Conservation (phyloP, 2,329 filamentous ascomycete species). For the Cladosporium colombiae region DNA sequence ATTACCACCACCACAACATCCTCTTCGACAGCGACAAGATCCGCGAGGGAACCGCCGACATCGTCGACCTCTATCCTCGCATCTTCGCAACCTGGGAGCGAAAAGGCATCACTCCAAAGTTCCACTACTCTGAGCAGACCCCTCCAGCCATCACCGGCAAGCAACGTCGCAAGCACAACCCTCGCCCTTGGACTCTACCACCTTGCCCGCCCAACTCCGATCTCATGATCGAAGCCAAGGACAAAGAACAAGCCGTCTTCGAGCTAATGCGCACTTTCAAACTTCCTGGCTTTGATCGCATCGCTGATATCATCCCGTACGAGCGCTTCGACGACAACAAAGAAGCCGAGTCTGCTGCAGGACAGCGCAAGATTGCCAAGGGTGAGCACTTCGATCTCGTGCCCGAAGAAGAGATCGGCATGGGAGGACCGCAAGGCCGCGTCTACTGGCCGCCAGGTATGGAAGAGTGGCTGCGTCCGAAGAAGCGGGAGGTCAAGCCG, state of each 20-base stretch:
- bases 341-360: conserved; percentile 32
- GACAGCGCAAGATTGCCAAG: conserved; percentile 20
- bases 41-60: conserved; percentile 82
- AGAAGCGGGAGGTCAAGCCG: conserved; percentile 67
- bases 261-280: conserved; percentile 88
- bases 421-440: conserved; percentile 79
- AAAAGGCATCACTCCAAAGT: conserved; percentile 87
- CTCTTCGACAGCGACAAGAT: conserved; percentile 72
- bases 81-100: conserved; percentile 82
- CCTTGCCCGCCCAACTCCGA: conserved; percentile 84
- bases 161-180: conserved; percentile 81
- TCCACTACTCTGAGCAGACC: conserved; percentile 90
- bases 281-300: conserved; percentile 73
- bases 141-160: conserved; percentile 73
- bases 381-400: conserved; percentile 43
- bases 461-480: conserved; percentile 85
- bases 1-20: conserved; percentile 96
- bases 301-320: conserved; percentile 77
- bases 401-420: conserved; percentile 70
- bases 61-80: conserved; percentile 70
- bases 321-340: conserved; percentile 75
- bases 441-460: conserved; percentile 91
- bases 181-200: conserved; percentile 75
- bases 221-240: conserved; percentile 98
- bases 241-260: conserved; percentile 96